These are phyloP conservation scores for Lasiosphaeria ovina DNA, from an alignment of 495 filamentous ascomycete species.

Conservation along the genomic window DNA sequence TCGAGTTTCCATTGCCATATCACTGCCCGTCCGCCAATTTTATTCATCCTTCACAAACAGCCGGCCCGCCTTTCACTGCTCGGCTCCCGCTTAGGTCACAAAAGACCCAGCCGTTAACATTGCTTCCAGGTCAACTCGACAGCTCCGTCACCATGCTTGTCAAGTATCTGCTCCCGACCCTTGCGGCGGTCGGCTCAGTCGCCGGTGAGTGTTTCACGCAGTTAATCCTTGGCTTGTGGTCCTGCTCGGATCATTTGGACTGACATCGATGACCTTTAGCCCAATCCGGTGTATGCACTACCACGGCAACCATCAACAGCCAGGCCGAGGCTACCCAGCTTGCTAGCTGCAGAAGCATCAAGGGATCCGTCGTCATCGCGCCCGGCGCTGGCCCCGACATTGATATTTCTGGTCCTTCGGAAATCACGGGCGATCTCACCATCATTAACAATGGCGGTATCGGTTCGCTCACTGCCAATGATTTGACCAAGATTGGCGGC, in stretches of 20 bases:
- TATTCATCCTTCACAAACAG: constrained; percentile 3
- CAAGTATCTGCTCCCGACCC: constrained; percentile 70
- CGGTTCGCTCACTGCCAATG: constrained; percentile 48
- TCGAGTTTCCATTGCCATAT: constrained; percentile 17
- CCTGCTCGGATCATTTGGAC: constrained; percentile 11
- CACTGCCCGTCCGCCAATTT: constrained; percentile 14
- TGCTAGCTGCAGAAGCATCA: constrained; percentile 62
- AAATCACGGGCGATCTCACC: constrained; percentile 68
- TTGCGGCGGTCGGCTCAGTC: constrained; percentile 63
- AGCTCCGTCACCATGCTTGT: constrained; percentile 65
- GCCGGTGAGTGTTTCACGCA: constrained; percentile 55
- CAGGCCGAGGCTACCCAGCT: constrained; percentile 70
- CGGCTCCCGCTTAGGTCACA: constrained; percentile 10
- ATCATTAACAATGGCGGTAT: constrained; percentile 53
- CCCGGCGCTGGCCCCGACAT: constrained; percentile 50
- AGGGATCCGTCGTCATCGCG: constrained; percentile 68
- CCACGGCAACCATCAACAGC: constrained; percentile 59
- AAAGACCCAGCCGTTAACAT: constrained; percentile 1
- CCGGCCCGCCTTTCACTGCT: constrained; percentile 1
- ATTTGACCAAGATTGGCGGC: constrained; percentile 52
- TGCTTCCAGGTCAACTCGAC: constrained; percentile 32
- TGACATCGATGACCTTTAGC: constrained; percentile 37
- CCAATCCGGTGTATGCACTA: constrained; percentile 44
- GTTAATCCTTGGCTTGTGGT: not conserved
- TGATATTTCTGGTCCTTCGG: constrained; percentile 53